Percentiles rank a stretch among this genome's conserved stretches.
These are phyloP conservation scores for Pharnaceum exiguum DNA, from an alignment of 148 eudicot species.

Conservation along the genomic window DNA sequence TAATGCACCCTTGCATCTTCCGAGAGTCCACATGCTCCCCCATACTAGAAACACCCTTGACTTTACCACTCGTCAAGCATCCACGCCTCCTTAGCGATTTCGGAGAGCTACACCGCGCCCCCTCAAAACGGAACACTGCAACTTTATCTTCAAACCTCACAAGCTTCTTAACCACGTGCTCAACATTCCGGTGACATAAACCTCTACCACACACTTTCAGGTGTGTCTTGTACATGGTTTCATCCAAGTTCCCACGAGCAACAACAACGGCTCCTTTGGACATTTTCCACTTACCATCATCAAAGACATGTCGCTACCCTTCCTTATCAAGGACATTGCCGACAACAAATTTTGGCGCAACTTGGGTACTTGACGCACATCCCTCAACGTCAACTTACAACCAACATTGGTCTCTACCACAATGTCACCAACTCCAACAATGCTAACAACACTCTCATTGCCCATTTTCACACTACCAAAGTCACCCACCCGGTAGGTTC, in stretches of 20 bases:
- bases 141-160: background rate
- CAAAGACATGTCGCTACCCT: background rate
- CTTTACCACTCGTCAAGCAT: background rate
- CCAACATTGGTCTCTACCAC: background rate
- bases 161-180: background rate
- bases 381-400: background rate
- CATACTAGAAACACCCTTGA: too few relatives aligned
- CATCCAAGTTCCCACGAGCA: background rate
- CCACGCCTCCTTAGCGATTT: background rate
- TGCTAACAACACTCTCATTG: background rate
- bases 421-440: background rate
- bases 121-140: background rate
- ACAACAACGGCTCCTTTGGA: background rate
- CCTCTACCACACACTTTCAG: background rate
- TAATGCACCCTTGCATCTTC: too few relatives aligned
- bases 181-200: background rate
- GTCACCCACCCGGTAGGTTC: background rate
- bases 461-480: background rate
- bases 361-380: background rate
- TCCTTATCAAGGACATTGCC: slow-evolving; percentile 2
- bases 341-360: slow-evolving; percentile 4
- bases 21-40: too few relatives aligned
- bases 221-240: background rate
- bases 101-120: background rate
- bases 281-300: slow-evolving; percentile 3